These are phyloP conservation scores for Candida taoyuanica DNA, from an alignment of 805 yeast species.

Conservation along the genomic window DNA sequence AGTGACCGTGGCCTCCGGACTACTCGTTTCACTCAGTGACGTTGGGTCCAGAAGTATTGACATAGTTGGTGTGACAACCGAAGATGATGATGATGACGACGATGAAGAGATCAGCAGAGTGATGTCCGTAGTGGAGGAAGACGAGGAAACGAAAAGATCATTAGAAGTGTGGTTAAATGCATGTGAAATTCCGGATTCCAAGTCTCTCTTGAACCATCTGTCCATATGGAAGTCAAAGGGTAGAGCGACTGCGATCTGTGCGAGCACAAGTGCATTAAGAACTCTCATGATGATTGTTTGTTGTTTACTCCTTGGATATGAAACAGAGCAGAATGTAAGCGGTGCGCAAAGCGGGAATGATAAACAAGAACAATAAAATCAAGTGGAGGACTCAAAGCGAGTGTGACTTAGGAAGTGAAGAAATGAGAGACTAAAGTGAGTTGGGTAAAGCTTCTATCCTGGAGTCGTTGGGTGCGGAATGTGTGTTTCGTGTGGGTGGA, in stretches of 20 bases:
- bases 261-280: constrained; percentile 9
- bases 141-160: too few relatives aligned
- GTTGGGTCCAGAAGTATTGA: too few relatives aligned
- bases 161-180: too few relatives aligned
- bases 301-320: too few relatives aligned
- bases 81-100: background rate
- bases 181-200: too few relatives aligned
- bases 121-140: too few relatives aligned
- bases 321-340: background rate
- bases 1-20: constrained; percentile 4
- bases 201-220: constrained; percentile 11
- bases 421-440: constrained; percentile 16
- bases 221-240: constrained; percentile 13
- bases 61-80: constrained; percentile 1
- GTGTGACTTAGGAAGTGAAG: constrained; percentile 1
- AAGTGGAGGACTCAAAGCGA: background rate
- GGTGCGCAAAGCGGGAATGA: background rate
- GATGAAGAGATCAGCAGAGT: too few relatives aligned
- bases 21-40: too few relatives aligned
- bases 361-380: background rate
- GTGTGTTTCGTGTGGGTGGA: too few relatives aligned
- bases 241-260: constrained; percentile 15
- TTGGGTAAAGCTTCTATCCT: constrained; percentile 1
- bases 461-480: background rate
- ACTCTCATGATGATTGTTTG: constrained; percentile 11